A percentile compares a stretch with the other conserved stretches of the same genome.
These are phyloP conservation scores for Aspergillus campestris DNA, from an alignment of 495 filamentous ascomycete species.

Conservation along the genomic window DNA sequence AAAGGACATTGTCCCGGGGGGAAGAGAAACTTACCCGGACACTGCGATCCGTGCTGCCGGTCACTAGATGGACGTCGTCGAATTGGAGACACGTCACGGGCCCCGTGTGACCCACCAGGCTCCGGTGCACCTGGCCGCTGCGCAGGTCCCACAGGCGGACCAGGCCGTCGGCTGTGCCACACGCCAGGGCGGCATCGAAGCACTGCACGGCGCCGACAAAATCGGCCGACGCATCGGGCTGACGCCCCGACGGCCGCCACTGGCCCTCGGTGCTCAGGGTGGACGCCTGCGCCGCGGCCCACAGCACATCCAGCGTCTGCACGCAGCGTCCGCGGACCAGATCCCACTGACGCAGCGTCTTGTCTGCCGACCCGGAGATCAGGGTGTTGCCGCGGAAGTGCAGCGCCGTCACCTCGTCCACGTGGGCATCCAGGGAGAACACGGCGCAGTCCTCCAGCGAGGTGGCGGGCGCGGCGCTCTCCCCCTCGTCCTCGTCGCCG, in stretches of 20 bases:
- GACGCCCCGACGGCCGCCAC: slow-evolving; percentile 51
- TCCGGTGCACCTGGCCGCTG: slow-evolving; percentile 92
- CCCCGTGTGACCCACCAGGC: slow-evolving; percentile 91
- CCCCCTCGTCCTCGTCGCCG: slow-evolving; percentile 52
- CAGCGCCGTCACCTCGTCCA: slow-evolving; percentile 90
- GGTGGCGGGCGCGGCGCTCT: slow-evolving; percentile 52
- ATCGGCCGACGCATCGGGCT: slow-evolving; percentile 64
- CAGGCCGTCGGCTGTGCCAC: slow-evolving; percentile 96
- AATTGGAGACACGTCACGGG: slow-evolving; percentile 95
- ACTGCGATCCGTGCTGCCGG: slow-evolving; percentile 87
- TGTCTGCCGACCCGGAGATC: slow-evolving; percentile 93
- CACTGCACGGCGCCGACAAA: slow-evolving; percentile 95
- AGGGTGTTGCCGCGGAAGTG: slow-evolving; percentile 82
- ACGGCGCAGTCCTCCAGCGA: slow-evolving; percentile 82
- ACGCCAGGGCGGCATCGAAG: slow-evolving; percentile 95
- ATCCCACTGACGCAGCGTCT: slow-evolving; percentile 97
- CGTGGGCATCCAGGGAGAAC: slow-evolving; percentile 79
- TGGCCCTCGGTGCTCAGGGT: slow-evolving; percentile 49
- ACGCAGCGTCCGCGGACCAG: slow-evolving; percentile 90
- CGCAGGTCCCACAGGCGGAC: slow-evolving; percentile 94
- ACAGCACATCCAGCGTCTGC: slow-evolving; percentile 97
- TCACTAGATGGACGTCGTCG: slow-evolving; percentile 91
- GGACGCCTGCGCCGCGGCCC: slow-evolving; percentile 90
- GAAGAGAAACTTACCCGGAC: slow-evolving; percentile 63
- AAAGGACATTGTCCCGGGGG: not conserved